Percentiles rank a stretch among this genome's conserved stretches.
These are phyloP conservation scores for Stachybotrys chlorohalonatus DNA, from an alignment of 2,329 filamentous ascomycete species.

Conservation along the genomic window DNA sequence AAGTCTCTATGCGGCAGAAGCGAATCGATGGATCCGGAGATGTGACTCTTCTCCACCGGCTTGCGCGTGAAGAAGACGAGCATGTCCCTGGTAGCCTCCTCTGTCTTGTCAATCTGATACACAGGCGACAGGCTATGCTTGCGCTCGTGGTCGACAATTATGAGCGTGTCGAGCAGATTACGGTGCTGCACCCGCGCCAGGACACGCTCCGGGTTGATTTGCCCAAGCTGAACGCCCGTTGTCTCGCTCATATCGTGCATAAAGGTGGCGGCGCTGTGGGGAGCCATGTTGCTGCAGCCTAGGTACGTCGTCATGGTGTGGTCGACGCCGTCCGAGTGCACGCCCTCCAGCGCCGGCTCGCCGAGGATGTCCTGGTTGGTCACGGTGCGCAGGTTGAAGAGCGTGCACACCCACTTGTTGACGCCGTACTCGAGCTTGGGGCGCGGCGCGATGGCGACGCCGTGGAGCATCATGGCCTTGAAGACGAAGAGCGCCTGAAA, in stretches of 20 bases:
- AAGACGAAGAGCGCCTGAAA: constrained; percentile 20
- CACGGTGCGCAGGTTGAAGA: constrained; percentile 19
- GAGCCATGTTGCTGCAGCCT: constrained; percentile 16
- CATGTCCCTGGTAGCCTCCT: constrained; percentile 17
- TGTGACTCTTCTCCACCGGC: constrained; percentile 12
- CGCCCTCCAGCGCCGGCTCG: constrained; percentile 21
- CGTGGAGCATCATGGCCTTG: constrained; percentile 18
- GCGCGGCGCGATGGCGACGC: constrained; percentile 10
- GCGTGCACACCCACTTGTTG: constrained; percentile 15
- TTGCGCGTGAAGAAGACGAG: constrained; percentile 19
- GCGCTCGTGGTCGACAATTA: constrained; percentile 16
- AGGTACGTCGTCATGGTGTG: constrained; percentile 22
- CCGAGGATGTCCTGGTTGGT: constrained; percentile 17
- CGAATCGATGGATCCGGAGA: constrained; percentile 15
- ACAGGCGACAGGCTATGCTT: constrained; percentile 18
- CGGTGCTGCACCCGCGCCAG: constrained; percentile 14
- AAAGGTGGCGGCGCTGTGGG: constrained; percentile 18
- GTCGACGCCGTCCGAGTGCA: constrained; percentile 21
- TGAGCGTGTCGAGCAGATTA: constrained; percentile 16
- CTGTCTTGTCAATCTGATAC: constrained; percentile 9
- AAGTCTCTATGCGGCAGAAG: constrained; percentile 12
- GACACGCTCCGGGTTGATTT: constrained; percentile 12
- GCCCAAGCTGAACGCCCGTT: constrained; percentile 11
- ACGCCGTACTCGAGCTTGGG: constrained; percentile 15
- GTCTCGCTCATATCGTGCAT: constrained; percentile 17